Percentiles rank a stretch among this genome's conserved stretches.
These are phyloP conservation scores for Amauroascus niger DNA, from an alignment of 2,329 filamentous ascomycete genomes.

Conservation along the genomic window DNA sequence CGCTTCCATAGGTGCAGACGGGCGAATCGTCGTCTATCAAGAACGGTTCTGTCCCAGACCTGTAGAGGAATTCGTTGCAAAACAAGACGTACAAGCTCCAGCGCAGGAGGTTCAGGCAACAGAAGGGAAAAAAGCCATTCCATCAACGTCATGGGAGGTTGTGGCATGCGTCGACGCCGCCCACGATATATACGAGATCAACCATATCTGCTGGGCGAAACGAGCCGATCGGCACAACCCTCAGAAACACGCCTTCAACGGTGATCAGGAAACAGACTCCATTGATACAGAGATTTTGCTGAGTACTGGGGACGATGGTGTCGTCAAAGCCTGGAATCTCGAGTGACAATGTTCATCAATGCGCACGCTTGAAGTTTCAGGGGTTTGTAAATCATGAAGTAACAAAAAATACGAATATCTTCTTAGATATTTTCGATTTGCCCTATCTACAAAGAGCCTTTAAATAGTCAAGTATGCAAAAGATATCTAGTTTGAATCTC, in stretches of 20 bases:
- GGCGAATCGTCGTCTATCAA: constrained; percentile 66
- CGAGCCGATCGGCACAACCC: constrained; percentile 52
- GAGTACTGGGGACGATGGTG: constrained; percentile 85
- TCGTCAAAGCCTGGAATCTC: constrained; percentile 72
- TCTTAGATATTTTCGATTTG: background rate
- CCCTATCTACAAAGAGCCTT: background rate
- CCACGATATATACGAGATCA: constrained; percentile 89
- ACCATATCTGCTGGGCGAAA: constrained; percentile 80
- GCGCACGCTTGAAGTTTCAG: background rate
- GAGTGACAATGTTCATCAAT: background rate
- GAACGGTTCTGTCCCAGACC: constrained; percentile 40
- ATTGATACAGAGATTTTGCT: constrained; percentile 66
- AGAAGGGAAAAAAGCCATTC: constrained; percentile 1
- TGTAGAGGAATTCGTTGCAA: background rate
- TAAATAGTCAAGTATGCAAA: background rate
- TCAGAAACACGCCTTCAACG: background rate
- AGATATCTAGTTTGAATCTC: constrained; percentile 1
- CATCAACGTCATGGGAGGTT: constrained; percentile 56
- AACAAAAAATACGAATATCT: background rate
- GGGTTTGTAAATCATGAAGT: background rate
- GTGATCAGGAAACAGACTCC: constrained; percentile 1
- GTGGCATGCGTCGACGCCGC: constrained; percentile 60
- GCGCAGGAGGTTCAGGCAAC: background rate
- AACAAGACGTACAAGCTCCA: background rate
- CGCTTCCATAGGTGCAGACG: constrained; percentile 84